Percentiles rank a stretch among this genome's conserved stretches.
Evolutionary conservation across 768 basidiomycete species (phyloP).

Genomic region (Mycena sanguinolenta): DNA sequence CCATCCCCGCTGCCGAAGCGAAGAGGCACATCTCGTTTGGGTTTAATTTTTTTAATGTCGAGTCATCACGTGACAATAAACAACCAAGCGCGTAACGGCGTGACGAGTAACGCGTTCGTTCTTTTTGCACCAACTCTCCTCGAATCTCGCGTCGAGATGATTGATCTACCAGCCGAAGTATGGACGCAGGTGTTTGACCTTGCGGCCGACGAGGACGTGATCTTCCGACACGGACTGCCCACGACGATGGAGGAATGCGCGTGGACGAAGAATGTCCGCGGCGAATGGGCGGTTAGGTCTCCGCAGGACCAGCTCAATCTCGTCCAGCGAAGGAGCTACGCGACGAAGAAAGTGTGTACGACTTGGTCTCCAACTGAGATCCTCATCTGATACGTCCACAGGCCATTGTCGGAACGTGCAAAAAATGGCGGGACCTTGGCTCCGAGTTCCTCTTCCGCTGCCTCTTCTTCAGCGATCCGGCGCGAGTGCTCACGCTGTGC

Average conservation of each 20-base stretch:
- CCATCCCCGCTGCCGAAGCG: too few relatives aligned
- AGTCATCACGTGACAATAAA: too few relatives aligned
- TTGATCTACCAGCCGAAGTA: conserved; percentile 74
- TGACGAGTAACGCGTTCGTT: too few relatives aligned
- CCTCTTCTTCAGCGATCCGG: conserved; percentile 75
- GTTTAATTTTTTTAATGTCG: too few relatives aligned
- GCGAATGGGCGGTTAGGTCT: conserved; percentile 70
- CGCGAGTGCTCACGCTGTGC: conserved; percentile 66
- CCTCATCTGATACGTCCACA: conserved; percentile 43
- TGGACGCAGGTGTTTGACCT: conserved; percentile 79
- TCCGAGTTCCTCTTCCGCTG: conserved; percentile 77
- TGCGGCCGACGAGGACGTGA: conserved; percentile 78
- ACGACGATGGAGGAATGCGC: conserved; percentile 73
- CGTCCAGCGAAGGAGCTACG: conserved; percentile 71
- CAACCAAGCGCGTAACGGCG: too few relatives aligned
- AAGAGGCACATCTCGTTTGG: too few relatives aligned
- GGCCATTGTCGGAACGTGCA: conserved; percentile 80
- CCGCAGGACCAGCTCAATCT: conserved; percentile 71
- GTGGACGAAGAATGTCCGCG: conserved; percentile 68
- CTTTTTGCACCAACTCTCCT: not conserved
- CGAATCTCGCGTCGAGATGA: conserved; percentile 3
- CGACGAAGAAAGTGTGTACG: conserved; percentile 72
- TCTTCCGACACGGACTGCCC: conserved; percentile 72
- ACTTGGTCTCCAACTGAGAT: not conserved
- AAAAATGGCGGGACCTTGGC: conserved; percentile 71